These are phyloP conservation scores for Colletotrichum filicis DNA, from an alignment of 2,329 filamentous ascomycete genomes.

Conservation along the genomic window DNA sequence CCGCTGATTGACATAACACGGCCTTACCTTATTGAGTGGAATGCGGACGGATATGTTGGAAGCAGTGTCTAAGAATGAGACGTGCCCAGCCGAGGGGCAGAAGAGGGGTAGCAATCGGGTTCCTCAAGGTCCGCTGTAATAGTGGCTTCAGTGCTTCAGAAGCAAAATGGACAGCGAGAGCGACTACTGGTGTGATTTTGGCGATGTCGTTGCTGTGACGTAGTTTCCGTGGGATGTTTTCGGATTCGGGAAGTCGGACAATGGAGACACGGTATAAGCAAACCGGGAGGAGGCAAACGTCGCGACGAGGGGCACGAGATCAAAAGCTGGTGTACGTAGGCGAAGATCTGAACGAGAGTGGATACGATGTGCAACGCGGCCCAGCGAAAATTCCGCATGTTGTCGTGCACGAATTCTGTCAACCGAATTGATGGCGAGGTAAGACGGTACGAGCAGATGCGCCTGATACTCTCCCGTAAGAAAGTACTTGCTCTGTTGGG, in stretches of 20 bases:
- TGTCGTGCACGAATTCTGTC: slow-evolving; percentile 26
- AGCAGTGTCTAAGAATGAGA: slow-evolving; percentile 9
- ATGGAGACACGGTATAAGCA: slow-evolving; percentile 5
- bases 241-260: neutral
- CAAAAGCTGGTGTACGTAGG: neutral
- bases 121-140: slow-evolving; percentile 6
- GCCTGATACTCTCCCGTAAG: neutral
- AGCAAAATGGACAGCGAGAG: neutral
- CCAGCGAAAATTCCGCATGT: slow-evolving; percentile 17
- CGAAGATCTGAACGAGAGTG: slow-evolving; percentile 1
- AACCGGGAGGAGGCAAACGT: slow-evolving; percentile 4
- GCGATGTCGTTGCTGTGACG: slow-evolving; percentile 27
- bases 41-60: slow-evolving; percentile 12
- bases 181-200: neutral
- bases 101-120: slow-evolving; percentile 9
- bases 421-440: neutral
- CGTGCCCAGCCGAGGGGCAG: slow-evolving; percentile 12
- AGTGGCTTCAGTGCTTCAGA: neutral
- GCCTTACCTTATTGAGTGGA: slow-evolving; percentile 30
- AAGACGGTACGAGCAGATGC: slow-evolving; percentile 5
- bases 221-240: slow-evolving; percentile 20
- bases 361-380: neutral
- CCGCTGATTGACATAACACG: slow-evolving; percentile 19
- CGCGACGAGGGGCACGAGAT: slow-evolving; percentile 24
- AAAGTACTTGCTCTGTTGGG: slow-evolving; percentile 25